Percentiles rank a stretch among this genome's conserved stretches.
These are phyloP conservation scores for Torrubiellomyces zombiae DNA, from an alignment of 2,329 filamentous ascomycete species.

Conservation along the genomic window DNA sequence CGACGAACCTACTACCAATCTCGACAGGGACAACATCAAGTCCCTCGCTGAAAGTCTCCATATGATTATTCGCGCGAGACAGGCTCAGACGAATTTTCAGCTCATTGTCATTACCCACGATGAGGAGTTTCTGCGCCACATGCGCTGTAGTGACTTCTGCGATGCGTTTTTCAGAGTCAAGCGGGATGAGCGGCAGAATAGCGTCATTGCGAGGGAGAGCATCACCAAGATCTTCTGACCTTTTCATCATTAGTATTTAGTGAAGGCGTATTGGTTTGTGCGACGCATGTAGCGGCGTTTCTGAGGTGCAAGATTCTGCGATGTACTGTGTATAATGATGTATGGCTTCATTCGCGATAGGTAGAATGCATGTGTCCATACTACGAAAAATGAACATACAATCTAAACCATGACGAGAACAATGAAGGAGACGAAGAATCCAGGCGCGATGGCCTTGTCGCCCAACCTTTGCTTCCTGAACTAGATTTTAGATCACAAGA, in stretches of 20 bases:
- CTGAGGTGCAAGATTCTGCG: too few relatives aligned
- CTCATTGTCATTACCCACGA: conserved; percentile 98
- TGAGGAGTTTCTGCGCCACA: conserved; percentile 83
- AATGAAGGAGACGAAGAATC: too few relatives aligned
- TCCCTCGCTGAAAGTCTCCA: conserved; percentile 73
- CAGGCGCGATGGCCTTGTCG: too few relatives aligned
- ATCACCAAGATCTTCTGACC: conserved; percentile 30
- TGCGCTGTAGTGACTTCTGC: conserved; percentile 86
- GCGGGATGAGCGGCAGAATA: conserved; percentile 73
- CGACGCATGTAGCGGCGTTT: too few relatives aligned
- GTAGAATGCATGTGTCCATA: too few relatives aligned
- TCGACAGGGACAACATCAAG: conserved; percentile 88
- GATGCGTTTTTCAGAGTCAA: conserved; percentile 83
- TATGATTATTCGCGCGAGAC: conserved; percentile 68
- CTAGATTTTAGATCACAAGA: too few relatives aligned
- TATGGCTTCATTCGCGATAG: too few relatives aligned
- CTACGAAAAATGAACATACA: too few relatives aligned
- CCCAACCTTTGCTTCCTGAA: too few relatives aligned
- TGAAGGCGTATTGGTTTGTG: too few relatives aligned
- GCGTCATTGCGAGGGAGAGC: conserved; percentile 58
- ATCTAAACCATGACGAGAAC: too few relatives aligned
- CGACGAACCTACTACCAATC: conserved; percentile 93
- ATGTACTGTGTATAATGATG: too few relatives aligned
- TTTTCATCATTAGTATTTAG: neutral
- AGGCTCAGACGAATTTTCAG: conserved; percentile 87